Evolutionary conservation across 2,329 filamentous ascomycete species (phyloP), one percentile per base, ranked within the genome.

Genomic region (Alternaria brassicae): DNA sequence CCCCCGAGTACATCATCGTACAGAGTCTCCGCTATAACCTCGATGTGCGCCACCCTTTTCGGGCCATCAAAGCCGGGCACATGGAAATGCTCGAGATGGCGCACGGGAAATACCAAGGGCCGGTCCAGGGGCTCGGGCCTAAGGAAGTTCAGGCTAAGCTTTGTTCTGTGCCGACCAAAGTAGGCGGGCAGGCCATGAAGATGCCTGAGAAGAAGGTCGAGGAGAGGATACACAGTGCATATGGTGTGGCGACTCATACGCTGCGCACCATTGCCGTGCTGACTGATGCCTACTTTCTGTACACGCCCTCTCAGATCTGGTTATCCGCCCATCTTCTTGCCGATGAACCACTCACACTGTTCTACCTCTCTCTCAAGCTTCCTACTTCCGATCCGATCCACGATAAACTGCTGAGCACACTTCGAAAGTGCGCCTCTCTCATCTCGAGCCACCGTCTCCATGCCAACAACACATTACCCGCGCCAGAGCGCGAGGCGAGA

Each of bases 201-300:
- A 58, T 63, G 40, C 65, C 67, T 0, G 61, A 61, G 9, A 56
- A 65, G 27, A 68, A 68, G 3, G 62, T 81, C 7, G 66, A 74
- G 21, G 73, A 82, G 56, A 81, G 86, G 19, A 81, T 88, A 50
- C 80, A 81, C 27, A 82, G 83, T 10, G 92, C 92, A 0, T 93
- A 96, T 73, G 82, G 83, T n/a, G 85, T 84, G 52, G 91, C 93
- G 0, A 86, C 91, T 40, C 58, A 73, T 13, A 73, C 71, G 3
- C 68, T 80, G 23, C 80, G 81, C 39, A 90, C 88, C 54, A 91
- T 91, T 57, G 91, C 93, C 0, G 82, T 96, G 50, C 85, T 97
- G 61, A 97, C 94, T 25, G 95, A 99, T 71, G 93, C 88, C n/a
- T 98, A 98, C 80, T 97, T 98, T 79, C 90, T 97, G 78, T 98